Evolutionary conservation across 306 rosid genomes (phyloP), one percentile per base, ranked within the genome.

Genomic region (Elaeagnus macrophylla): DNA sequence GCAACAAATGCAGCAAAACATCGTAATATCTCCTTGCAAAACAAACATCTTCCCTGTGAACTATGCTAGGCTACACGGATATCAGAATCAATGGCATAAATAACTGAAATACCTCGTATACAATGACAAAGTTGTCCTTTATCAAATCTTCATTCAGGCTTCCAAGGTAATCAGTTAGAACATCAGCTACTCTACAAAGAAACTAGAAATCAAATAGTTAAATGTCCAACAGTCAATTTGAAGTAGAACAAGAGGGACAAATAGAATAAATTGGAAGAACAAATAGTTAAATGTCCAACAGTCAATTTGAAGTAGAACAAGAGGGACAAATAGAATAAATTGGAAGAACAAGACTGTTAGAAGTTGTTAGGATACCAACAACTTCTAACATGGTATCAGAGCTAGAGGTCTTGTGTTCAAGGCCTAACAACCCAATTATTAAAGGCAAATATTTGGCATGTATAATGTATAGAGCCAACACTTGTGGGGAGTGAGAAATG

Each of bases 121-220:
- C 97, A 53, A 91, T 91, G 37, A 91, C 63, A 60, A 91, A 91
- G 61, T 91, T 91, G 64, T 91, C 96, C 72, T 91, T 91, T 18
- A 87, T 77, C 53, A 81, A 45, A 60, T 91, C 96, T 75, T 87
- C 99, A 60, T 91, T 87, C 82, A 91, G 75, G 41, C 82, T 84
- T 35, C 96, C 96, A 55, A 87, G 95, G 78, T 87, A 91, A 62
- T 82, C 89, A 40, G 83, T 72, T 67, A 91, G 80, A 40, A 87
- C 95, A 77, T 91, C 88, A 9, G 96, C 99, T 17, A 87, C 99
- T 72, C 99, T 87, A 80, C 93, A 84, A 56, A 91, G 99, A 57
- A 91, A 91, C 96, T 91, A 82, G 39, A 73, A 62, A 66, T 62
- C 61, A 45, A 77, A 66, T 12, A 46, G 83, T 83, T 59, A 73